Percentiles rank a stretch among this genome's conserved stretches.
Evolutionary conservation across 164 flowering plant species (phyloP).

Genomic region (Echeveria elegans): DNA sequence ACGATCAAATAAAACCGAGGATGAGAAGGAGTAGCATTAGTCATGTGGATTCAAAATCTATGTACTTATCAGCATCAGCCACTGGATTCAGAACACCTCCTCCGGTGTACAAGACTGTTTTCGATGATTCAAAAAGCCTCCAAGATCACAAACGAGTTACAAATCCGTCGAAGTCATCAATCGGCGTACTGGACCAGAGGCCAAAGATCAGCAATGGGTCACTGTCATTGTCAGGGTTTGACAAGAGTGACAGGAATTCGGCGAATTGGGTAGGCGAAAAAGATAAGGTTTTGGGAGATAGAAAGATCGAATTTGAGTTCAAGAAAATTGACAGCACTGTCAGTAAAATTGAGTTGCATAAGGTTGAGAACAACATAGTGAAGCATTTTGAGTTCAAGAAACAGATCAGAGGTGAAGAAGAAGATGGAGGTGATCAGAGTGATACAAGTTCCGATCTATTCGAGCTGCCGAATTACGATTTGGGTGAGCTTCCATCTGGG

Average conservation of each 20-base stretch:
- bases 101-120: constrained; percentile 26
- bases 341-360: not conserved
- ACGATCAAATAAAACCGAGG: constrained; percentile 35
- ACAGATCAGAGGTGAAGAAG: constrained; percentile 1
- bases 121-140: constrained; percentile 30
- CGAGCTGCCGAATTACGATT: constrained; percentile 67
- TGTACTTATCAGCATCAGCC: constrained; percentile 37
- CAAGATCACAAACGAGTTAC: constrained; percentile 27
- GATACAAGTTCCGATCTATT: constrained; percentile 96
- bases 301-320: not conserved
- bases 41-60: constrained; percentile 22
- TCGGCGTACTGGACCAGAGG: constrained; percentile 37
- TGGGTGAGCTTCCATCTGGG: constrained; percentile 50
- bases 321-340: not conserved
- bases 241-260: constrained; percentile 19
- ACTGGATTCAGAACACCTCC: constrained; percentile 64
- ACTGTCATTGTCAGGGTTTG: constrained; percentile 7
- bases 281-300: constrained; percentile 23
- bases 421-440: constrained; percentile 63
- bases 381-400: constrained; percentile 20
- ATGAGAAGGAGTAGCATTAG: constrained; percentile 58
- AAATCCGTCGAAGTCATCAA: constrained; percentile 14
- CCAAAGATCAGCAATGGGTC: constrained; percentile 18
- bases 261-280: constrained; percentile 16
- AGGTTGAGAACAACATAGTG: constrained; percentile 7